Percentiles rank a stretch among this genome's conserved stretches.
phyloP scores from a whole-genome alignment of 768 basidiomycete genomes.

The Mrakia gelida region DNA sequence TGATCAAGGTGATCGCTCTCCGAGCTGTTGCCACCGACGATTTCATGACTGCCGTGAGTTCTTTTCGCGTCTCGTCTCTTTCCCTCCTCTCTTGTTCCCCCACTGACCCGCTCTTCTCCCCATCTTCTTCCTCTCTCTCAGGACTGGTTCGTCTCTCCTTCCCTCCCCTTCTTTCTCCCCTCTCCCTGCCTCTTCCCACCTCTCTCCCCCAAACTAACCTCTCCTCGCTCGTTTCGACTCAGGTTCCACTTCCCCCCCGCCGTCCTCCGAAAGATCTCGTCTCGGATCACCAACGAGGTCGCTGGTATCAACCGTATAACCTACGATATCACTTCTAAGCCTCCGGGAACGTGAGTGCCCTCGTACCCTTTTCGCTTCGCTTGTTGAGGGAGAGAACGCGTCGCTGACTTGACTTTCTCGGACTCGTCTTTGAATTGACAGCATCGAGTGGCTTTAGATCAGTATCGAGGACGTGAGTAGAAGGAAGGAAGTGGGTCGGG shows the following conservation, averaged over 20 bases:
- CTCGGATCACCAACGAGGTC: conserved; percentile 96
- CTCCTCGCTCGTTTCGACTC: too few species aligned
- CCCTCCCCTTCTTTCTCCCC: too few species aligned
- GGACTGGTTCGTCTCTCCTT: too few species aligned
- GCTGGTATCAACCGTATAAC: conserved; percentile 92
- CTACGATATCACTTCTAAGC: conserved; percentile 90
- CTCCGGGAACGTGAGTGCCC: conserved; percentile 58
- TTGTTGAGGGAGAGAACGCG: too few species aligned
- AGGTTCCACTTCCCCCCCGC: too few species aligned
- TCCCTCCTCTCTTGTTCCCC: not conserved
- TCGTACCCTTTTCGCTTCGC: too few species aligned
- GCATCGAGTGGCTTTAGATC: conserved; percentile 23
- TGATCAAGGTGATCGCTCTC: conserved; percentile 63
- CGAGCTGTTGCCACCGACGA: conserved; percentile 97
- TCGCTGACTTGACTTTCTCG: not conserved
- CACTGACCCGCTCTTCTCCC: conserved; percentile 3
- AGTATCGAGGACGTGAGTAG: too few species aligned
- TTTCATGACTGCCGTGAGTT: conserved; percentile 93
- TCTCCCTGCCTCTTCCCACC: not conserved
- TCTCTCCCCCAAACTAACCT: too few species aligned
- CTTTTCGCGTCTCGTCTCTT: not conserved
- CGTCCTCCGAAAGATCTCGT: conserved; percentile 63
- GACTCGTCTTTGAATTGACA: not conserved
- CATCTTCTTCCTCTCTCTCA: not conserved
- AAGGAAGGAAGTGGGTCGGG: not conserved